Percentiles rank a stretch among this genome's conserved stretches.
phyloP scores from a whole-genome alignment of 768 basidiomycete species.

The Tulasnella sp. region DNA sequence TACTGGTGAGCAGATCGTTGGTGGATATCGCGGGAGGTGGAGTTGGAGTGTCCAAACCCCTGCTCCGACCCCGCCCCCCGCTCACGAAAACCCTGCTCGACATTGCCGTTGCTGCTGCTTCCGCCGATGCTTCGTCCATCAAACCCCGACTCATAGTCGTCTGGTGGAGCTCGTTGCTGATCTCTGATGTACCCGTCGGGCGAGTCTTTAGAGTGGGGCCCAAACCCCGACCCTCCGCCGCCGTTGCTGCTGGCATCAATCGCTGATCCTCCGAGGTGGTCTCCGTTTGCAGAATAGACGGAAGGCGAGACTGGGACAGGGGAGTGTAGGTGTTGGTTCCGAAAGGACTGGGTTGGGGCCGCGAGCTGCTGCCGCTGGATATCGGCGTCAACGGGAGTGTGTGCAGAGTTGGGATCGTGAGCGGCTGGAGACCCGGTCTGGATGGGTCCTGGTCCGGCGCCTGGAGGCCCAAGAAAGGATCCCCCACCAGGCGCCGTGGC shows the following conservation, averaged over 20 bases:
- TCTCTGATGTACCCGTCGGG: constrained; percentile 9
- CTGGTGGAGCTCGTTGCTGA: constrained; percentile 7
- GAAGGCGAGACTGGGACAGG: constrained; percentile 31
- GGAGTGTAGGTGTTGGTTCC: constrained; percentile 33
- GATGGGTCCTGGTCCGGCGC: constrained; percentile 47
- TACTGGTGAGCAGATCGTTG: constrained; percentile 23
- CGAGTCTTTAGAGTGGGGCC: constrained; percentile 17
- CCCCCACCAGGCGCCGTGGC: constrained; percentile 16
- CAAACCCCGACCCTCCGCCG: constrained; percentile 30
- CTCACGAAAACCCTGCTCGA: constrained; percentile 36
- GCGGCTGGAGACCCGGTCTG: constrained; percentile 37
- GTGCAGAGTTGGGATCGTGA: constrained; percentile 22
- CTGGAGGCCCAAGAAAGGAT: constrained; percentile 74
- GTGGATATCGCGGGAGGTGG: constrained; percentile 34
- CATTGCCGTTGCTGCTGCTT: constrained; percentile 14
- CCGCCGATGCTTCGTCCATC: constrained; percentile 15
- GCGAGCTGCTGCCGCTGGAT: constrained; percentile 18
- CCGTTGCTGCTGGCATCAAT: constrained; percentile 24
- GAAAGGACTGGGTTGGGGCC: constrained; percentile 31
- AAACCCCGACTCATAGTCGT: constrained; percentile 22
- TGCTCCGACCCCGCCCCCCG: constrained; percentile 33
- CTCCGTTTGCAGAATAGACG: constrained; percentile 26
- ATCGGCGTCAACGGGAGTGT: constrained; percentile 24
- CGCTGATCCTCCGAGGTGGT: constrained; percentile 18
- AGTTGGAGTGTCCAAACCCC: constrained; percentile 32